Evolutionary conservation across 2,329 filamentous ascomycete genomes (phyloP), one percentile per base, ranked within the genome.

Genomic region (Endoconidiophora laricicola): DNA sequence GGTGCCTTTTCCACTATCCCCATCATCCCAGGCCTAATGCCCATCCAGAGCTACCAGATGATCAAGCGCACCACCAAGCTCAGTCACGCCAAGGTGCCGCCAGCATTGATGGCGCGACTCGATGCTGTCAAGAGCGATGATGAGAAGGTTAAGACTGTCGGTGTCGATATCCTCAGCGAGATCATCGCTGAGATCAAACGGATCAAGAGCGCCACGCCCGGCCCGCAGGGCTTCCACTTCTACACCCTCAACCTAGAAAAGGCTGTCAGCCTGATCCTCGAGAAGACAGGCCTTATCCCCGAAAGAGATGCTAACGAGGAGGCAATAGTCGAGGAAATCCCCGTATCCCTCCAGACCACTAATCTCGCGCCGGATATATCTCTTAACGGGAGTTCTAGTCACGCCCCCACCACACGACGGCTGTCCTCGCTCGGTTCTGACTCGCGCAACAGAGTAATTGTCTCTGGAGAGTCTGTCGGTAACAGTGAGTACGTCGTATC

Each of bases 161-260:
- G 86, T 42, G 81, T 91, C 14, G 80, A 88, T 60, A 83, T 96
- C 49, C 62, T 98, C 53, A 79, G 78, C 59, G 87, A 95, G 60
- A 78, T 96, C 44, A 76, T 96, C 14, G 78, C 86, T 55, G 76
- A 79, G 58, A 76, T 96, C 61, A 84, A 82, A 64, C 69, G 72
- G 51, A 20, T 48, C 37, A 49, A 48, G 43, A 26, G 16, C 26
- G 43, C 44, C 37, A 36, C 40, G 2, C 40, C 52, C 24, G 37
- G 47, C 38, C 81, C 78, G 18, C 73, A 79, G 58, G 91, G 91
- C 4, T 94, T 95, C 65, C 91, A 98, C 62, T 96, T 98, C 66
- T 98, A 95, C 65, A 96, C 91, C 0, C 70, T 98, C 47, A 98
- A 98, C 61, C 70, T 96, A 29, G 90, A 96, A 64, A 98, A 96